Base-by-base conservation (phyloP, 2,329 filamentous ascomycete genomes). In the Pyrenophora tritici-repentis region DNA sequence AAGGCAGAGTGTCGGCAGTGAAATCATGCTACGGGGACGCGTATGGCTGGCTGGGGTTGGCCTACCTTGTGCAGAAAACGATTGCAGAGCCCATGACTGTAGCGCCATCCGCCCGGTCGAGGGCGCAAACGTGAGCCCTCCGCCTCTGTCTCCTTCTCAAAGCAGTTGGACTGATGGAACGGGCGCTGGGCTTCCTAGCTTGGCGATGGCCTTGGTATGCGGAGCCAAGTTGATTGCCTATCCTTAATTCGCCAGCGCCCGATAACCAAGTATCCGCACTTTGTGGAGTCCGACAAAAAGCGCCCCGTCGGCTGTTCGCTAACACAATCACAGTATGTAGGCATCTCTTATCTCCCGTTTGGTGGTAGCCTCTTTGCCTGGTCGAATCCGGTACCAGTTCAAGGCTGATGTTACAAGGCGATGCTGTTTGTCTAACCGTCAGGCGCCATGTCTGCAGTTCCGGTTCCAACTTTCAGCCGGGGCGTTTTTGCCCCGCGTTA, bases 61-160 rank as follows among this genome's bases (percentile, higher is more conserved):
- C n/a, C n/a, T 33, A 53, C 31, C 45, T 35, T n/a, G 34, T 45
- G 44, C 40, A 45, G 36, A 42, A 36, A 39, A 41, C 49, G 33
- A 32, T 45, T 51, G 39, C 32, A 50, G 57, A 55, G 55, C 36
- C 37, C 53, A 61, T 58, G 50, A 56, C 53, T 56, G 52, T 39
- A 46, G 60, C 55, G 57, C 62, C 59, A 58, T 57, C 53, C 55
- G 52, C 59, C 55, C 51, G 60, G 55, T 57, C 56, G 46, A 48
- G 55, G 44, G 38, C 55, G 56, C 26, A 47, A 50, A 50, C 44
- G 46, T 50, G 49, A 47, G 53, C 55, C 50, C 55, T 48, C 55
- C 45, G 42, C 54, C 40, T 42, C 53, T 60, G 51, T 60, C 51
- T 61, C 60, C 60, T 61, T 57, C 60, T 59, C 51, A 33, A 46